Conservation (phyloP, 257 asterid genomes). For the Ballota nigra region DNA sequence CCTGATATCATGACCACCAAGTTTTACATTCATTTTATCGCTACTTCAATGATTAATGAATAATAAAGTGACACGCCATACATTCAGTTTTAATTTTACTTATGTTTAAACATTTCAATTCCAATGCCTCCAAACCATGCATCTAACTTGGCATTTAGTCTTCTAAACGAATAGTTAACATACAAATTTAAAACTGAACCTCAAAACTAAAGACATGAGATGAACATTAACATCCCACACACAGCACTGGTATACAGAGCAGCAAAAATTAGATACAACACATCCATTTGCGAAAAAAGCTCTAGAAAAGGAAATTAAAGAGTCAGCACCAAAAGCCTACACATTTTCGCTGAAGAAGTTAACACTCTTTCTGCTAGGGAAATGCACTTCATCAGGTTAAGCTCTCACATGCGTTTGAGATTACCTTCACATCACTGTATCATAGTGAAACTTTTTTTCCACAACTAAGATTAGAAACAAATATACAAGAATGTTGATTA, state of each 20-base stretch:
- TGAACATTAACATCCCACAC: not conserved
- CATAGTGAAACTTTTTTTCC: not conserved
- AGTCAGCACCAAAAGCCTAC: not conserved
- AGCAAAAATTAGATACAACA: not conserved
- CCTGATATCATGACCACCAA: not conserved
- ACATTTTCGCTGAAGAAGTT: not conserved
- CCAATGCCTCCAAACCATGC: not conserved
- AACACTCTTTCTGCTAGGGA: not conserved
- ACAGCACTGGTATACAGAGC: not conserved
- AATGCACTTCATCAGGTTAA: conserved; percentile 14
- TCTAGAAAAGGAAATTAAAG: not conserved
- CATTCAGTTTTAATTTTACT: not conserved
- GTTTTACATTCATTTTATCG: not conserved
- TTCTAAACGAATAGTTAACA: not conserved
- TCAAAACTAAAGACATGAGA: not conserved
- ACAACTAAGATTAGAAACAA: not conserved
- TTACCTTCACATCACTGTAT: not conserved
- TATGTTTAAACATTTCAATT: not conserved
- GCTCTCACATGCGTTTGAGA: not conserved
- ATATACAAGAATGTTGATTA: not conserved
- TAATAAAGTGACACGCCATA: not conserved
- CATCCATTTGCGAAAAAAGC: not conserved
- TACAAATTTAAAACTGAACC: not conserved
- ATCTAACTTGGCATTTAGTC: not conserved
- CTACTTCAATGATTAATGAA: not conserved